Conservation (phyloP, 2,329 filamentous ascomycete species). For the Diplodia mutila region DNA sequence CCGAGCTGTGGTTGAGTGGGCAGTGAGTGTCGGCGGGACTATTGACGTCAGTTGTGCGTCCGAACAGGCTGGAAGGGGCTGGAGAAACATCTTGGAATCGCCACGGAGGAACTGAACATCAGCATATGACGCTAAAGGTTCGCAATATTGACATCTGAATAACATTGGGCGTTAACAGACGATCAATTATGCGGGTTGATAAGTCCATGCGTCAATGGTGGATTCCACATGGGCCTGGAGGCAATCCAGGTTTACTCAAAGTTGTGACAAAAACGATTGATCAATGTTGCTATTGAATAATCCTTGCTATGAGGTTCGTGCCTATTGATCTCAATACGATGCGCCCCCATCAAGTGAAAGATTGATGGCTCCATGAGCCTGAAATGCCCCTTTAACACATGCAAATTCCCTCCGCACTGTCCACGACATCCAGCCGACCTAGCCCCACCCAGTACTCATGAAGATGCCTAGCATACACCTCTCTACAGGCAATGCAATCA, state of each 20-base stretch:
- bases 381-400: background rate
- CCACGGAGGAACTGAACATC: background rate
- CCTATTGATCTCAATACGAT: background rate
- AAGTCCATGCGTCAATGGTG: background rate
- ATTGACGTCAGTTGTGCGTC: constrained; percentile 7
- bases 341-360: background rate
- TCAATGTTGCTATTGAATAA: background rate
- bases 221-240: background rate
- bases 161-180: background rate
- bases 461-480: background rate
- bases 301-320: background rate
- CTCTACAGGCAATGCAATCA: background rate
- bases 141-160: background rate
- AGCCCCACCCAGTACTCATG: background rate
- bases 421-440: background rate
- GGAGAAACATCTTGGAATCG: background rate
- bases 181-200: background rate
- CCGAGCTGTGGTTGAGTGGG: background rate
- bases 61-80: background rate
- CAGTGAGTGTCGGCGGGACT: background rate
- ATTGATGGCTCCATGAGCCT: background rate
- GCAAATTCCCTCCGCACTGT: background rate
- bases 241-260: background rate
- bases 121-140: background rate
- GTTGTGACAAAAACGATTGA: background rate